Percentiles rank a stretch among this genome's conserved stretches.
Evolutionary conservation across 2,329 filamentous ascomycete species (phyloP).

Genomic region (Magnaporthiopsis incrustans): DNA sequence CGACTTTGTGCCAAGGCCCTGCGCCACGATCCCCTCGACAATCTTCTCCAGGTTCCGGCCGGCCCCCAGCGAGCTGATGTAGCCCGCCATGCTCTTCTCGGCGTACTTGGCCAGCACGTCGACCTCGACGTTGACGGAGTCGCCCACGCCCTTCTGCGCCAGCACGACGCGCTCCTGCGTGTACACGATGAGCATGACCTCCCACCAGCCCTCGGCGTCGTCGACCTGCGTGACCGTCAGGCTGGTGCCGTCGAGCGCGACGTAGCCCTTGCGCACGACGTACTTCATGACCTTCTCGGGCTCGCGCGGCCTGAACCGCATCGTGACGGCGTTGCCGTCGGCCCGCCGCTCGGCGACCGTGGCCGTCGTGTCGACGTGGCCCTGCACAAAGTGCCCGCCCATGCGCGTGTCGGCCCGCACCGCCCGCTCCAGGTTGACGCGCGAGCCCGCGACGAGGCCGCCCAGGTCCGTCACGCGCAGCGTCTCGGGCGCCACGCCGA

Average conservation of each 20-base stretch:
- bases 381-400: slow-evolving; percentile 97
- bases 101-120: slow-evolving; percentile 83
- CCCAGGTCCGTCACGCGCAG: slow-evolving; percentile 95
- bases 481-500: slow-evolving; percentile 92
- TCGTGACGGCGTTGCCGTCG: slow-evolving; percentile 85
- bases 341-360: slow-evolving; percentile 62
- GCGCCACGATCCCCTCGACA: slow-evolving; percentile 66
- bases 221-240: slow-evolving; percentile 84
- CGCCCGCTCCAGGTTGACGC: slow-evolving; percentile 89
- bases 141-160: slow-evolving; percentile 68
- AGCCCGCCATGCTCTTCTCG: slow-evolving; percentile 80
- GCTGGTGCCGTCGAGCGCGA: slow-evolving; percentile 89
- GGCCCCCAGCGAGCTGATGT: slow-evolving; percentile 51
- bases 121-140: slow-evolving; percentile 86
- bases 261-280: slow-evolving; percentile 92
- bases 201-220: slow-evolving; percentile 74
- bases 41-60: slow-evolving; percentile 56
- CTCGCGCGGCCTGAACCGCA: slow-evolving; percentile 64
- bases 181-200: slow-evolving; percentile 97
- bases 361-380: slow-evolving; percentile 88
- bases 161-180: slow-evolving; percentile 89
- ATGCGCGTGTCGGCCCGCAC: slow-evolving; percentile 88
- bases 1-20: slow-evolving; percentile 39
- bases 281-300: slow-evolving; percentile 68
- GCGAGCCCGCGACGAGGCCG: slow-evolving; percentile 52